phyloP scores from a whole-genome alignment of 1,284 basidiomycete genomes.

The Coniferiporia weirii region DNA sequence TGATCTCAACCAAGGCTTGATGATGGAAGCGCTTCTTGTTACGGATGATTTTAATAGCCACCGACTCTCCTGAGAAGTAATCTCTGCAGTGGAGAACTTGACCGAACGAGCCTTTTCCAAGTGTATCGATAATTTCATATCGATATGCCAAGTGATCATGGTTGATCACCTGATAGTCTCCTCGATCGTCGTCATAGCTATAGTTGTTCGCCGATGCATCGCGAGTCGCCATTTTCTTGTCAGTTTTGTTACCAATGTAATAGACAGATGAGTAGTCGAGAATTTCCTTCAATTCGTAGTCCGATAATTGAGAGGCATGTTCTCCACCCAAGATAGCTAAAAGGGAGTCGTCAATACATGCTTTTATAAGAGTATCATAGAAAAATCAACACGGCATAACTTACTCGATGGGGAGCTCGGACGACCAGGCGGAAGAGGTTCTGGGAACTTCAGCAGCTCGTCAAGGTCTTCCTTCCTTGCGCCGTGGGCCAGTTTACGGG shows the following conservation, averaged over 20 bases:
- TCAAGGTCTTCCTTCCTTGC: slow-evolving; percentile 84
- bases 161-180: slow-evolving; percentile 89
- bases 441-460: slow-evolving; percentile 88
- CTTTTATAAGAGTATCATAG: slow-evolving; percentile 7
- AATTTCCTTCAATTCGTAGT: slow-evolving; percentile 90
- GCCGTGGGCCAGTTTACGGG: slow-evolving; percentile 82
- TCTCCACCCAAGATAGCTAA: slow-evolving; percentile 61
- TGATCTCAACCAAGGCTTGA: slow-evolving; percentile 97
- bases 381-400: slow-evolving; percentile 25
- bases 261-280: slow-evolving; percentile 85
- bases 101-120: slow-evolving; percentile 98
- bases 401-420: slow-evolving; percentile 70
- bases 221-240: slow-evolving; percentile 73
- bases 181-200: slow-evolving; percentile 97
- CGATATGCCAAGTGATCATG: slow-evolving; percentile 95
- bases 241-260: slow-evolving; percentile 74
- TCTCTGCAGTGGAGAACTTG: slow-evolving; percentile 96
- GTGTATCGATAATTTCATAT: slow-evolving; percentile 88
- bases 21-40: slow-evolving; percentile 99
- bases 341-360: slow-evolving; percentile 7
- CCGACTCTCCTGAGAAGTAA: slow-evolving; percentile 93
- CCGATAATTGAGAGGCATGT: slow-evolving; percentile 64
- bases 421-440: slow-evolving; percentile 70
- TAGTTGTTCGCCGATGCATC: slow-evolving; percentile 84
- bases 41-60: slow-evolving; percentile 98